phyloP scores from a whole-genome alignment of 306 rosid species.

The Echinosophora koreensis region DNA sequence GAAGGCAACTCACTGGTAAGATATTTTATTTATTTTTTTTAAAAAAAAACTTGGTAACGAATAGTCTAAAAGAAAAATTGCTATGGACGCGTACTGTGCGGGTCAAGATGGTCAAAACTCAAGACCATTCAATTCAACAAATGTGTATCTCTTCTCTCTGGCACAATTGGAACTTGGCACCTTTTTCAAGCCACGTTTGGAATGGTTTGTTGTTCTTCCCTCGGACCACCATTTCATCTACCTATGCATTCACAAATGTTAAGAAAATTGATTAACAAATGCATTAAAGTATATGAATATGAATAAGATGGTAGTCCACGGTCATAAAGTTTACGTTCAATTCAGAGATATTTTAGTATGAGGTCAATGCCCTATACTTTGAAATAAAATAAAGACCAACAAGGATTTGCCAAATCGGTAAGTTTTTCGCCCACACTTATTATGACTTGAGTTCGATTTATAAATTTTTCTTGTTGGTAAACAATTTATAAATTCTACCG shows the following conservation, averaged over 20 bases:
- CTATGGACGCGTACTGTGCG: not conserved
- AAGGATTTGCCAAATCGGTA: too few species aligned
- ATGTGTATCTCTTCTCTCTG: not conserved
- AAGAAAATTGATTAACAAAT: not conserved
- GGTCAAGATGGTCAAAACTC: slow-evolving; percentile 45
- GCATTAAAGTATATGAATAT: not conserved
- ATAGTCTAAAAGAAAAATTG: too few species aligned
- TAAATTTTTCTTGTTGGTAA: too few species aligned
- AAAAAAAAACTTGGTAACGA: too few species aligned
- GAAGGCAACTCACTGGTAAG: too few species aligned
- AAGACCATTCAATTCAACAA: slow-evolving; percentile 40
- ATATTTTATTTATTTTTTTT: too few species aligned
- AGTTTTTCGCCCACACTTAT: too few species aligned
- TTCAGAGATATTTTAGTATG: not conserved
- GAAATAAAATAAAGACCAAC: not conserved
- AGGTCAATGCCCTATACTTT: slow-evolving; percentile 18
- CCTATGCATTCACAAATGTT: not conserved
- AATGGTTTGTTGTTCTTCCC: not conserved
- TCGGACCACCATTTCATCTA: not conserved
- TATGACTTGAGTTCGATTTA: too few species aligned
- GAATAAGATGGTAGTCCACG: slow-evolving; percentile 26
- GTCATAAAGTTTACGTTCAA: not conserved
- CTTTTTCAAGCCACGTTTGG: slow-evolving; percentile 2
- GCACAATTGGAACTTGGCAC: not conserved
- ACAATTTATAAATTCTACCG: too few species aligned